phyloP scores from a whole-genome alignment of 495 filamentous ascomycete genomes.

The Talaromyces ruber region DNA sequence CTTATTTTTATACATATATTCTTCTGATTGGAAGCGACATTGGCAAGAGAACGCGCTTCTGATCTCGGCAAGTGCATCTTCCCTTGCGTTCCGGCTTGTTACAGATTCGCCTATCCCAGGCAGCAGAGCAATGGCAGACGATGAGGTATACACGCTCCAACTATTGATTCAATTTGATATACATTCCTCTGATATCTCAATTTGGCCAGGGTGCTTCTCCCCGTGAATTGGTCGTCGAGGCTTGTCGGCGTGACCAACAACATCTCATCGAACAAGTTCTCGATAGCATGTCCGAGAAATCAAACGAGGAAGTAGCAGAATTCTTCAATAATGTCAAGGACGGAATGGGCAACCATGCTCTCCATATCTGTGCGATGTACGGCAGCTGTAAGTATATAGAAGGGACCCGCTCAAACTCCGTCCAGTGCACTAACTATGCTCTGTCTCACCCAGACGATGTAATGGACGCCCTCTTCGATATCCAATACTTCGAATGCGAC shows the following conservation, averaged over 20 bases:
- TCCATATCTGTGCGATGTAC: constrained; percentile 79
- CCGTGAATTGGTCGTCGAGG: constrained; percentile 81
- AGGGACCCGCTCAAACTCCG: background rate
- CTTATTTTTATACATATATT: background rate
- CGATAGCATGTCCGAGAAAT: constrained; percentile 24
- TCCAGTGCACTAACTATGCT: background rate
- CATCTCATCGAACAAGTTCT: constrained; percentile 64
- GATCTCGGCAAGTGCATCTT: background rate
- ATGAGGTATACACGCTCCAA: constrained; percentile 20
- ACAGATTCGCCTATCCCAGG: constrained; percentile 1
- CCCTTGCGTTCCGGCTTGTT: background rate
- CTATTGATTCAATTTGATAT: background rate
- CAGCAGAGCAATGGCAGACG: constrained; percentile 29
- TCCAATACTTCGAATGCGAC: constrained; percentile 91
- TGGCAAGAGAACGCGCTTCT: background rate
- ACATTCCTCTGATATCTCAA: background rate
- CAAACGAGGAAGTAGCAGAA: constrained; percentile 50
- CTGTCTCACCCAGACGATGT: constrained; percentile 58
- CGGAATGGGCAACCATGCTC: constrained; percentile 73
- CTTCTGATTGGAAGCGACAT: background rate
- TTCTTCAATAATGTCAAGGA: constrained; percentile 81
- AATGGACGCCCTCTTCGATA: constrained; percentile 88
- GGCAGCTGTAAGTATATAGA: constrained; percentile 65
- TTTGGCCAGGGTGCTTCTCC: constrained; percentile 68
- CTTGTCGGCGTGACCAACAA: constrained; percentile 85